phyloP scores from a whole-genome alignment of 495 filamentous ascomycete genomes.

The Aspergillus sclerotioniger region DNA sequence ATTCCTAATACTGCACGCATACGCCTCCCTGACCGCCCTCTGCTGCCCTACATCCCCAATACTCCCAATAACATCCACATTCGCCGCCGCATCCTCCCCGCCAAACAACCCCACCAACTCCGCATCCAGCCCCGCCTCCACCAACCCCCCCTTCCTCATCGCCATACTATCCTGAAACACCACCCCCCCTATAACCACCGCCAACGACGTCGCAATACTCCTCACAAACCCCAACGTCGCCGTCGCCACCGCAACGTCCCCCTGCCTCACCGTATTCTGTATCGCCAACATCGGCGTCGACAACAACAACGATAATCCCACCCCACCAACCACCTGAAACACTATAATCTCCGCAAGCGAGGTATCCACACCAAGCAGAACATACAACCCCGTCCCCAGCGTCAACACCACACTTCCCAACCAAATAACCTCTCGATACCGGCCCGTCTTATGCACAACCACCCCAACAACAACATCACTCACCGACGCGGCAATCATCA shows the following conservation, averaged over 20 bases:
- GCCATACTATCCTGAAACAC: conserved; percentile 49
- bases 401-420: conserved; percentile 56
- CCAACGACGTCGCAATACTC: conserved; percentile 40
- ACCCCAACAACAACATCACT: conserved; percentile 46
- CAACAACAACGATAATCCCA: conserved; percentile 67
- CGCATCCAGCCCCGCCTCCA: neutral
- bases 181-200: conserved; percentile 67
- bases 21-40: conserved; percentile 34
- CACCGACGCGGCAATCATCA: conserved; percentile 59
- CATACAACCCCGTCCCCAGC: conserved; percentile 63
- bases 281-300: conserved; percentile 48
- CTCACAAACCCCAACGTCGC: conserved; percentile 39
- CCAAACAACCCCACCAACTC: neutral
- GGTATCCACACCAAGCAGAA: conserved; percentile 50
- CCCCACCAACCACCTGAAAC: conserved; percentile 47
- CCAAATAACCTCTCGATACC: conserved; percentile 53
- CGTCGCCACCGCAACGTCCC: conserved; percentile 38
- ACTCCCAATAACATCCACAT: neutral
- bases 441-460: conserved; percentile 50
- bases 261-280: conserved; percentile 30
- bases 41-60: neutral
- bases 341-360: conserved; percentile 60
- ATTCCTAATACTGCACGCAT: conserved; percentile 43
- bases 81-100: conserved; percentile 4
- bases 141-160: neutral